A percentile compares a stretch with the other conserved stretches of the same genome.
phyloP scores from a whole-genome alignment of 495 filamentous ascomycete genomes.

The Penicillium antarcticum region DNA sequence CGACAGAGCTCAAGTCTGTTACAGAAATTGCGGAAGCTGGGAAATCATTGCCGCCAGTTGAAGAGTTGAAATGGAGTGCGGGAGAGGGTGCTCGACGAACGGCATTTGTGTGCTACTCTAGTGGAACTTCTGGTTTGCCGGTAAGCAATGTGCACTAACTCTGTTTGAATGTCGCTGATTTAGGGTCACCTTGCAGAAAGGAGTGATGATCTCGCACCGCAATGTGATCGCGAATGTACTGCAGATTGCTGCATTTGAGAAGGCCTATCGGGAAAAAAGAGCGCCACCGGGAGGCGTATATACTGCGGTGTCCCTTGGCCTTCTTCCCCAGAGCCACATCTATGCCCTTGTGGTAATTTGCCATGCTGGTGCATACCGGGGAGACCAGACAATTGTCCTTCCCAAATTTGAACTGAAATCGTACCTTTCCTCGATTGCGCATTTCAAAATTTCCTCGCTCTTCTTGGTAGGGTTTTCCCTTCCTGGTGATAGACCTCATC shows the following conservation, averaged over 20 bases:
- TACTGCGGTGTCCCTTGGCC: constrained; percentile 64
- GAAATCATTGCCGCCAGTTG: constrained; percentile 56
- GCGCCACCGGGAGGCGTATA: constrained; percentile 32
- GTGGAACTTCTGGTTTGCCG: constrained; percentile 83
- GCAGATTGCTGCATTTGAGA: constrained; percentile 58
- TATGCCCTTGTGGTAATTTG: constrained; percentile 78
- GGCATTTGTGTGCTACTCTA: constrained; percentile 87
- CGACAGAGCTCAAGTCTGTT: constrained; percentile 63
- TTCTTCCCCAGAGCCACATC: constrained; percentile 85
- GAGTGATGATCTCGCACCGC: constrained; percentile 85
- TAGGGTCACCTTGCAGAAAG: constrained; percentile 59
- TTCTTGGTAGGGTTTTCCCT: constrained; percentile 52
- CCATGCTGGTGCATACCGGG: constrained; percentile 66
- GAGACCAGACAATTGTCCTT: constrained; percentile 75
- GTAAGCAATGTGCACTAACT: constrained; percentile 40
- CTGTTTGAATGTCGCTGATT: not conserved
- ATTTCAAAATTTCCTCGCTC: constrained; percentile 66
- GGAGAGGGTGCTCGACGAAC: constrained; percentile 74
- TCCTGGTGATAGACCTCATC: not conserved
- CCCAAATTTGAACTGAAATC: constrained; percentile 77
- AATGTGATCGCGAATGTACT: constrained; percentile 86
- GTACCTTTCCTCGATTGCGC: constrained; percentile 65
- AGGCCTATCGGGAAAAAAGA: constrained; percentile 35
- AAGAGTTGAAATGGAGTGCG: constrained; percentile 63
- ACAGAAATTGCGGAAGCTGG: constrained; percentile 66